Evolutionary conservation across 257 asterid genomes (phyloP).

Genomic region (Jacaranda mimosifolia): DNA sequence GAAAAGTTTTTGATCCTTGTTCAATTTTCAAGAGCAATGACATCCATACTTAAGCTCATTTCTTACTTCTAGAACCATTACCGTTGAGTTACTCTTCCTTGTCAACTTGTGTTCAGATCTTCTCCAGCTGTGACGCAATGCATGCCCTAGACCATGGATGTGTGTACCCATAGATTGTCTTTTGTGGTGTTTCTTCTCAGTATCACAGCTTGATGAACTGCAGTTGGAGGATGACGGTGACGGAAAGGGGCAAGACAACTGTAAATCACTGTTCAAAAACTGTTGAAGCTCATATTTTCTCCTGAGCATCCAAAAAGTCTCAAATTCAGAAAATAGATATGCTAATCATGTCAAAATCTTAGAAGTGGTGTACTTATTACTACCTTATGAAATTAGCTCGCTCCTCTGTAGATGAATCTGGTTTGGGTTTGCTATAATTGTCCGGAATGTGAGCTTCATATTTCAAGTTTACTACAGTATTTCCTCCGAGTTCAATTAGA

Average conservation of each 20-base stretch:
- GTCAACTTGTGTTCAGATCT: slow-evolving; percentile 59
- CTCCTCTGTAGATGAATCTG: slow-evolving; percentile 73
- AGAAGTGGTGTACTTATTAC: slow-evolving; percentile 1
- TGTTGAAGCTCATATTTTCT: slow-evolving; percentile 84
- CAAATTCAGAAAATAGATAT: slow-evolving; percentile 33
- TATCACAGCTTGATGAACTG: slow-evolving; percentile 47
- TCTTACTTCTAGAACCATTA: slow-evolving; percentile 39
- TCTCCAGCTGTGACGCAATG: slow-evolving; percentile 86
- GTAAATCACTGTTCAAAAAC: slow-evolving; percentile 54
- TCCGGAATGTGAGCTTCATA: slow-evolving; percentile 82
- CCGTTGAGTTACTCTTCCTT: slow-evolving; percentile 75
- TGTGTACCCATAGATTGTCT: slow-evolving; percentile 60
- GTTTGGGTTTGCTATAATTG: slow-evolving; percentile 63
- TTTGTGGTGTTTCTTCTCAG: slow-evolving; percentile 58
- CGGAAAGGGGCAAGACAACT: slow-evolving; percentile 58
- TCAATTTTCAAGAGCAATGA: not conserved
- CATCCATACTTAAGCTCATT: not conserved
- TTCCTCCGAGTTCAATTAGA: slow-evolving; percentile 79
- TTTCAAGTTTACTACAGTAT: slow-evolving; percentile 67
- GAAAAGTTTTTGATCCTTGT: not conserved
- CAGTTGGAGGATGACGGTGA: slow-evolving; percentile 48
- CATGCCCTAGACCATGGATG: slow-evolving; percentile 72
- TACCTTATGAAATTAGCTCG: slow-evolving; percentile 93
- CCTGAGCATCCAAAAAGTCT: slow-evolving; percentile 52
- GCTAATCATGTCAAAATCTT: not conserved